Base-by-base conservation (phyloP, 176 grass and related monocot genomes). In the Juncus effusus region DNA sequence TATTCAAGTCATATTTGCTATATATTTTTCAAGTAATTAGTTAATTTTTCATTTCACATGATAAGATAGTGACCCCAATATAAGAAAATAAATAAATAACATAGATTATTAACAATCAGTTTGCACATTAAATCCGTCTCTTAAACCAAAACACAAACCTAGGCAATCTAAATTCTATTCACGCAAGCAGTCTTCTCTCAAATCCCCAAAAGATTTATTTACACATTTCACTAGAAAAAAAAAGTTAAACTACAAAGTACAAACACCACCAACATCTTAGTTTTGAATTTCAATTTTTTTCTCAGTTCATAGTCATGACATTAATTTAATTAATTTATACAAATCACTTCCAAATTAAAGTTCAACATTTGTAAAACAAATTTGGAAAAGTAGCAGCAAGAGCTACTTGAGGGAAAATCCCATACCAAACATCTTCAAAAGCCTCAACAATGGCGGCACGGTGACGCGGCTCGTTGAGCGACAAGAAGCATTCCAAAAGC, bases 391-490 rank as follows among this genome's bases (percentile, higher is more conserved):
- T 53, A 41, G 62, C 3, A 2, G 76, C 54, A 10, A 38, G 55
- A 0, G 67, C 42, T 16, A 52, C 41, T 5, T 51, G 56, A 11
- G 87, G 35, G 56, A 92, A 92, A 40, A 97, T 42, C 10, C 74
- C 80, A 41, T 89, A 83, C 85, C 93, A 92, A 60, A 97, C 82
- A 60, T 97, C 93, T 16, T 61, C 72, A 57, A 97, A 97, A 2
- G 93, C 93, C 0, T 63, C 75, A 14, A 86, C 71, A 64, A 97
- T 97, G 77, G 84, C 82, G 38, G 55, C 60, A 50, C 78, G 75
- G 65, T 97, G 94, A 75, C 66, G 75, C 40, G 54, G 74, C 38
- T 85, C 76, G 75, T 97, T 89, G 38, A 97, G 75, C 5, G 80
- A 87, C 10, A 97, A 71, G 73, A 92, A 97, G 78, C 93, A 92